Base-by-base conservation (phyloP, 2,329 filamentous ascomycete species). In the Fusarium praegraminearum region DNA sequence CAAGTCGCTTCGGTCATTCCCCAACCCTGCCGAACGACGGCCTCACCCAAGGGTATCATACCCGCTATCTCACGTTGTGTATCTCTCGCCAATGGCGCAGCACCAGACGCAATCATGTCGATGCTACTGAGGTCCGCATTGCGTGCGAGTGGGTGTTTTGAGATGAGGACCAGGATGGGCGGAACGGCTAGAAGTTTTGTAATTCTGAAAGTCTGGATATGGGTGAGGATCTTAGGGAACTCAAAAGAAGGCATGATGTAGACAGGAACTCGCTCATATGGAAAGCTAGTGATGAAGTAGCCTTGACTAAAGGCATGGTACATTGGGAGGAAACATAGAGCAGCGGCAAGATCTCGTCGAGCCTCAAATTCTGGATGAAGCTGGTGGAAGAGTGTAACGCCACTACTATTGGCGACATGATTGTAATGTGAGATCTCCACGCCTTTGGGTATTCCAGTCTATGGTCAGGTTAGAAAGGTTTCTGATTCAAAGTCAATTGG, bases 1-100 rank as follows among this genome's bases (percentile, higher is more conserved):
- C 93, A 95, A 1, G 93, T 96, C 4, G 86, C 81, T 77, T 96
- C 93, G 2, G 93, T 96, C 93, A 97, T 95, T 7, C 93, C 93
- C 91, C 92, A 97, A 6, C 92, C 93, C 78, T 95, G 93, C 75
- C 82, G 81, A 15, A 85, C 68, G 4, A 69, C 55, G 10, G 85
- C 57, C 2, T 76, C 72, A 5, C 75, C 73, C 28, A 67, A 56
- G 3, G 78, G 78, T 83, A 89, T 89, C 65, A 77, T 69, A 15
- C 90, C 88, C 13, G 83, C 81, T 57, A 81, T 83, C 49, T 75
- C 72, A 3, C 63, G 62, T 54, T 77, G 76, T 5, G 88, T 81
- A 65, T 91, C 87, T n/a, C 75, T 76, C 15, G 83, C 81, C 10
- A 93, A 80, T 1, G 93, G 92, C 9, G 93, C 93, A 2, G 92